phyloP scores from a whole-genome alignment of 1,284 basidiomycete species.

The Boletus smithii region DNA sequence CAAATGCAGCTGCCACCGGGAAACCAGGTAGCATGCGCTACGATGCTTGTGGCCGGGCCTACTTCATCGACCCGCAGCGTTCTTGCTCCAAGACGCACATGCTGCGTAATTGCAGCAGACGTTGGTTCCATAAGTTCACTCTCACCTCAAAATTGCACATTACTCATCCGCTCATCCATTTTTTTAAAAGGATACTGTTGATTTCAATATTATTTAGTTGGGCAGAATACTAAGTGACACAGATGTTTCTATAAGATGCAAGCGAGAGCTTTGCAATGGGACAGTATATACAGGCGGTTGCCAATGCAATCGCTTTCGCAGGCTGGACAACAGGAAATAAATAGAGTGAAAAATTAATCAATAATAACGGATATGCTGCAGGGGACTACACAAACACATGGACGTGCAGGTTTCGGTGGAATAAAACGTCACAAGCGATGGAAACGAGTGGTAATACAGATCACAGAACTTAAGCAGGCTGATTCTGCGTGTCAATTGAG shows the following conservation, averaged over 20 bases:
- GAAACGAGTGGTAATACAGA: slow-evolving; percentile 23
- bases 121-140: slow-evolving; percentile 75
- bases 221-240: slow-evolving; percentile 14
- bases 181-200: slow-evolving; percentile 34
- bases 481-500: slow-evolving; percentile 13
- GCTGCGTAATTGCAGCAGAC: slow-evolving; percentile 94
- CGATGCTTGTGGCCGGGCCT: too few relatives aligned
- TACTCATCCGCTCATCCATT: not conserved
- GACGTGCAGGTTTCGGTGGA: slow-evolving; percentile 9
- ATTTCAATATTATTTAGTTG: slow-evolving; percentile 22
- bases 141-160: not conserved
- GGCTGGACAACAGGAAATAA: slow-evolving; percentile 21
- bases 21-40: too few relatives aligned
- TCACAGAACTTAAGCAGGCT: slow-evolving; percentile 19
- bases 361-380: slow-evolving; percentile 37
- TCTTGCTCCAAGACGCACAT: too few relatives aligned
- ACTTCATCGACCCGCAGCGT: too few relatives aligned
- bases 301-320: slow-evolving; percentile 2
- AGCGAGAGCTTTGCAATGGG: slow-evolving; percentile 6
- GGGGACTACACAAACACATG: slow-evolving; percentile 10
- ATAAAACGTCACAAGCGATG: slow-evolving; percentile 11
- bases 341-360: slow-evolving; percentile 34
- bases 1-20: too few relatives aligned
- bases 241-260: slow-evolving; percentile 17
- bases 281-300: not conserved